phyloP scores from a whole-genome alignment of 306 rosid genomes.

The Medicago ruthenica region DNA sequence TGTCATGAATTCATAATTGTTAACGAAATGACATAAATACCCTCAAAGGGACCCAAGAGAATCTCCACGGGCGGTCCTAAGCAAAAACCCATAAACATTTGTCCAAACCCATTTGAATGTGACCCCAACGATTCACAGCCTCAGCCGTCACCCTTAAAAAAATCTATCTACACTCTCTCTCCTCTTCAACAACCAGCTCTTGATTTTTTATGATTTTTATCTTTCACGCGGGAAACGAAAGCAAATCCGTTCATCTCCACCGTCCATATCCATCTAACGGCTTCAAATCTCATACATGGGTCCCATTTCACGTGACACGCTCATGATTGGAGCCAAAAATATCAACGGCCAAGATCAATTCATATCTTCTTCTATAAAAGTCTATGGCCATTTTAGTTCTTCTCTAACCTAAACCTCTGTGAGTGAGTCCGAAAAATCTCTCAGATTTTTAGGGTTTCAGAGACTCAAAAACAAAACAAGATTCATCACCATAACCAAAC shows the following conservation, averaged over 20 bases:
- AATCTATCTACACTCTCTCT: conserved; percentile 19
- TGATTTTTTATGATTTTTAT: background rate
- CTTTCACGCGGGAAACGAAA: background rate
- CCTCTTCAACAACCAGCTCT: conserved; percentile 10
- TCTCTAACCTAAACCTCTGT: background rate
- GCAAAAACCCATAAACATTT: conserved; percentile 28
- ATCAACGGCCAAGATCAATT: conserved; percentile 51
- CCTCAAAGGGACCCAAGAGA: conserved; percentile 36
- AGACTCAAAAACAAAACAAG: no score
- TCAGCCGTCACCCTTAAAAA: conserved; percentile 34
- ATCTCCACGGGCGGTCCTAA: conserved; percentile 9
- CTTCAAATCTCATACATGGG: background rate
- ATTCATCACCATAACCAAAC: background rate
- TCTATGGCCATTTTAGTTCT: background rate
- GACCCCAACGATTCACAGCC: conserved; percentile 34
- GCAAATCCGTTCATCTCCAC: conserved; percentile 38
- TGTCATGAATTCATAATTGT: background rate
- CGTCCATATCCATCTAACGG: conserved; percentile 47
- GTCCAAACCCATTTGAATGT: conserved; percentile 21
- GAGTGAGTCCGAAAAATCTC: no score
- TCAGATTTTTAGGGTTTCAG: no score
- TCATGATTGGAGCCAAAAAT: background rate
- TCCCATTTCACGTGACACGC: conserved; percentile 44
- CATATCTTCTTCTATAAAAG: conserved; percentile 33
- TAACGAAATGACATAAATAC: background rate